Evolutionary conservation across 2,329 filamentous ascomycete species (phyloP), one percentile per base, ranked within the genome.

Genomic region (Xylariaceae sp.): DNA sequence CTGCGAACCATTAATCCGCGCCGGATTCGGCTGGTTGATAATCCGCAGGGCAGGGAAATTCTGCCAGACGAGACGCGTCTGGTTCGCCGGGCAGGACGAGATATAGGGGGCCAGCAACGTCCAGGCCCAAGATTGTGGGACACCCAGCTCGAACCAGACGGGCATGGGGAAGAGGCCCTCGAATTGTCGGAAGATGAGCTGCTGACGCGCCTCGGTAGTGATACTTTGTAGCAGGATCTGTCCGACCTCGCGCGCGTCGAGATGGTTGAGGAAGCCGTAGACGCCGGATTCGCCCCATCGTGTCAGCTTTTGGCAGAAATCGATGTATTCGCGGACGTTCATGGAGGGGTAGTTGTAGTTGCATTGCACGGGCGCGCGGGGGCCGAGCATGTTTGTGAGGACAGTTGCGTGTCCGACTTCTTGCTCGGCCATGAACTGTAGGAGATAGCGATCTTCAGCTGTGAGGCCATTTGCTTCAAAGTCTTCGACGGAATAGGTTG

Each of bases 111-210:
- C 89, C 3, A 94, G 78, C 18, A 90, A 80, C 0, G 89, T 88
- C 90, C 90, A 95, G 0, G 86, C 84, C 89, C 90, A 95, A 0
- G 87, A 90, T 72, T 95, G 90, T 0, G 89, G 90, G 23, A 93
- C 86, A 45, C 89, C 89, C 4, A 85, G 80, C 68, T 90, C 85
- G 70, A 93, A 92, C 88, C 88, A 94, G 8, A 88, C 87, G 0
- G 89, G 88, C 87, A 90, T 90, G 18, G 90, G 88, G 74, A 89
- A 89, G 5, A 90, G 81, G 13, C 90, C 90, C 39, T 85, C 80
- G 71, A 94, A 90, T 71, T 94, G 90, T 17, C 90, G 86, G 80
- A 94, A 94, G 65, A 89, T 86, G 77, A 92, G 80, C 76, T 95
- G 88, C 76, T 95, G 90, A 0, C 90, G 86, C 0, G 89, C 88